Evolutionary conservation across 1,139 yeast species (phyloP), one percentile per base, ranked within the genome.

Genomic region (Sugiyamaella japonica): DNA sequence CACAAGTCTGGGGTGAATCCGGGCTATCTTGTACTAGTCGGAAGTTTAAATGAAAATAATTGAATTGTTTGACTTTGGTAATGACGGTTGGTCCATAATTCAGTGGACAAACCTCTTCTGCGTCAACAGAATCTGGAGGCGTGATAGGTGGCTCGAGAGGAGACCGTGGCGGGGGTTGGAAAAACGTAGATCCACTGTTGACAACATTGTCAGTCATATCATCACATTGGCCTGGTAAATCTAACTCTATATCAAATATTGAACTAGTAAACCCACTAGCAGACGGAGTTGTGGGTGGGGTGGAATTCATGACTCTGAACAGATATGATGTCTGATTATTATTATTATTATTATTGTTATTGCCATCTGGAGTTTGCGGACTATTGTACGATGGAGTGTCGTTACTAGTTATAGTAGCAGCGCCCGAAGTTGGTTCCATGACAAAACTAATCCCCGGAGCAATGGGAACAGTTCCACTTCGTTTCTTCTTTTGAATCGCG

Each of bases 391-490:
- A n/a, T 23, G 23, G 36, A 44, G n/a, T 17, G 13, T 7, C 15
- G 16, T 45, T 45, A n/a, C 37, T 31, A 8, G 51, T 39, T 17
- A 39, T 28, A 8, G 45, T 38, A 3, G 44, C 51, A 48, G 45
- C 31, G 5, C 52, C 86, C 56, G 90, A 89, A 7, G 97, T 91
- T 72, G 90, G 91, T 0, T 77, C 88, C 43, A 86, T 86, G 66
- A 79, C 77, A 65, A 47, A 55, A 23, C 29, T 51, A 31, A 39
- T 13, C 4, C 52, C 46, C 2, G 52, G 52, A 16, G 48, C 34
- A 9, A 42, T 29, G 20, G 28, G 17, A 13, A 25, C 36, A 13
- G 10, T 29, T 34, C 15, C 25, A 20, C 10, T 31, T n/a, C n/a
- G 25, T n/a, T 36, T 29, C 25, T 38, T 36, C 12, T 23, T 15